phyloP scores from a whole-genome alignment of 805 yeast species.

The Candida corydali region DNA sequence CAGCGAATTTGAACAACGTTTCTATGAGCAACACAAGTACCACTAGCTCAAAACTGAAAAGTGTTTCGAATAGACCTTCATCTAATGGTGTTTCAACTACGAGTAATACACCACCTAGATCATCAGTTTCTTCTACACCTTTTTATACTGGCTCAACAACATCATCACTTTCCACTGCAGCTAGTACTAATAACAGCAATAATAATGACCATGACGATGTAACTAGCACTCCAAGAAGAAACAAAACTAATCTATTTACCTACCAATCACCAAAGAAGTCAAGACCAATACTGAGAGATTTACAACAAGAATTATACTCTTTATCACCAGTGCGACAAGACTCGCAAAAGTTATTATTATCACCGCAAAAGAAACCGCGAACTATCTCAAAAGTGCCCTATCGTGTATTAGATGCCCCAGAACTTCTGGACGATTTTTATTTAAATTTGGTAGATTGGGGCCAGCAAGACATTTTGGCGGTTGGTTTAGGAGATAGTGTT shows the following conservation, averaged over 20 bases:
- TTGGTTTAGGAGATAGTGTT: conserved; percentile 83
- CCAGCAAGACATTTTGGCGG: conserved; percentile 79
- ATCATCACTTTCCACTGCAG: background rate
- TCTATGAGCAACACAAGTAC: conserved; percentile 12
- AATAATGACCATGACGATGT: conserved; percentile 13
- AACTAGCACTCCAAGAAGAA: conserved; percentile 34
- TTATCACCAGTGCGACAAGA: conserved; percentile 87
- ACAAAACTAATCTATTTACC: conserved; percentile 59
- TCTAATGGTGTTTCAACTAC: background rate
- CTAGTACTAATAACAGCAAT: background rate
- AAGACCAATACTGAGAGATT: conserved; percentile 58
- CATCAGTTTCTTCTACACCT: conserved; percentile 9
- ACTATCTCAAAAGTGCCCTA: conserved; percentile 83
- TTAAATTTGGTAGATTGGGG: conserved; percentile 96
- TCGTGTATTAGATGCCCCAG: conserved; percentile 94
- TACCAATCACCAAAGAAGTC: conserved; percentile 66
- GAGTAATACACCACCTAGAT: conserved; percentile 9
- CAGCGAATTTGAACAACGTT: conserved; percentile 27
- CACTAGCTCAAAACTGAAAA: conserved; percentile 2
- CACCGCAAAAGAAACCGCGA: conserved; percentile 79
- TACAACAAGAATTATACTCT: conserved; percentile 73
- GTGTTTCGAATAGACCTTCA: conserved; percentile 1
- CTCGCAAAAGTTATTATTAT: conserved; percentile 69
- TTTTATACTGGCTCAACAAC: conserved; percentile 11
- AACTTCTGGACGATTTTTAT: conserved; percentile 89